Percentiles rank a stretch among this genome's conserved stretches.
Conservation (phyloP, 306 rosid species). For the Trifolium repens region DNA sequence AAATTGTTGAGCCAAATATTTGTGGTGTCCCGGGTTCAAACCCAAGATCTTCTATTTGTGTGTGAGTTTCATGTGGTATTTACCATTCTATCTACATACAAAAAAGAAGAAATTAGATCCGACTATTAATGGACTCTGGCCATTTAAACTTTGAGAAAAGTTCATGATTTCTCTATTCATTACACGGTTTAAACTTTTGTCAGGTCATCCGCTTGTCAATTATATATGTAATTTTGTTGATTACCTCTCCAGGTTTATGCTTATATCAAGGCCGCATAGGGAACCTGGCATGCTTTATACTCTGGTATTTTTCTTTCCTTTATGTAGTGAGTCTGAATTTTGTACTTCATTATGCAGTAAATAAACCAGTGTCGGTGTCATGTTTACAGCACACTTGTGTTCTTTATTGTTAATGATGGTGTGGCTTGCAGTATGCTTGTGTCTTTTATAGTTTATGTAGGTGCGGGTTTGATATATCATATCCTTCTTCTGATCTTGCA, state of each 20-base stretch:
- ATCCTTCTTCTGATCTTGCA: slow-evolving; percentile 53
- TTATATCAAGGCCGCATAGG: slow-evolving; percentile 80
- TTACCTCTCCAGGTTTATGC: slow-evolving; percentile 80
- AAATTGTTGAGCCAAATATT: too few relatives aligned
- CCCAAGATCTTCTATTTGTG: too few relatives aligned
- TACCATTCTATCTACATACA: too few relatives aligned
- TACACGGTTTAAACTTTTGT: slow-evolving; percentile 21
- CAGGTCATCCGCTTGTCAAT: slow-evolving; percentile 6
- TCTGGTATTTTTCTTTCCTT: slow-evolving; percentile 60
- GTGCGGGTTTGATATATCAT: slow-evolving; percentile 24
- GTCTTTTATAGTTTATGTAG: slow-evolving; percentile 31
- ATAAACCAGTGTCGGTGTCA: neutral
- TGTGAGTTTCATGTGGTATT: too few relatives aligned
- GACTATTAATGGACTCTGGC: neutral
- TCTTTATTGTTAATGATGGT: slow-evolving; percentile 7
- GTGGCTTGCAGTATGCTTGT: slow-evolving; percentile 6
- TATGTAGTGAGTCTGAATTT: slow-evolving; percentile 29
- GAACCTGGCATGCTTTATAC: slow-evolving; percentile 95
- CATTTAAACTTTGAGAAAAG: slow-evolving; percentile 27
- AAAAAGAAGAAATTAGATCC: slow-evolving; percentile 4
- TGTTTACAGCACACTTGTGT: neutral
- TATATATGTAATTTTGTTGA: slow-evolving; percentile 18
- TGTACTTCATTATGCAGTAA: slow-evolving; percentile 6
- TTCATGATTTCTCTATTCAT: neutral
- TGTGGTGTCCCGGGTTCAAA: too few relatives aligned